Evolutionary conservation across 257 asterid genomes (phyloP), one percentile per base, ranked within the genome.

Genomic region (Craterostigma plantagineum): DNA sequence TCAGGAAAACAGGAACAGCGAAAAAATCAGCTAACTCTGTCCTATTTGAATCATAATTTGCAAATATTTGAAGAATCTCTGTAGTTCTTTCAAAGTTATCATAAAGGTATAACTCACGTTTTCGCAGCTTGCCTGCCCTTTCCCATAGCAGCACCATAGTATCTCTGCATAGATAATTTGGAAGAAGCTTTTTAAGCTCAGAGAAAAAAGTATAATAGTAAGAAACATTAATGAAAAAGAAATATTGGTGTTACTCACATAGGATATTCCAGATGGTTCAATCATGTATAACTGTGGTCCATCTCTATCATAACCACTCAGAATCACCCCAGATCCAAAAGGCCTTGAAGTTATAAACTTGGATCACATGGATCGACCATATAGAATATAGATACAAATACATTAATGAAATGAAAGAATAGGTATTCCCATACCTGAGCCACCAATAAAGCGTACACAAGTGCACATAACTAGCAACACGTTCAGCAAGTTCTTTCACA

Each of bases 121-220:
- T 84, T 84, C 43, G 96, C 96, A 64, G 96, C 96, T 66, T 84
- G 96, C 69, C 83, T 72, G 39, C 91, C 93, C 71, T 84, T 84
- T 39, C 96, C 96, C 56, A 80, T 84, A 49, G 96, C 81, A 54
- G 93, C 91, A 42, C 96, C 96, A 35, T 79, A 80, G 72, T 84
- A 84, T 67, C 92, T 74, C 96, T 84, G 53, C 47, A 55, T 46
- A 35, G 62, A 50, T n/a, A 23, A 49, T 14, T 17, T 7, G 8
- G 10, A 7, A 39, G 56, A 38, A 2, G 30, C n/a, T 23, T 23
- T 23, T 23, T n/a, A 40, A 8, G 12, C 13, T 40, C 16, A 40
- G 43, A 50, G 10, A 41, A 14, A 10, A 48, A n/a, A n/a, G n/a
- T n/a, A n/a, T 11, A 40, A 36, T n/a, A 10, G 14, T 12, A 10